Evolutionary conservation across 192 early-diverging fungal species (phyloP), one percentile per base, ranked within the genome.

Genomic region (Coemansia sp.): DNA sequence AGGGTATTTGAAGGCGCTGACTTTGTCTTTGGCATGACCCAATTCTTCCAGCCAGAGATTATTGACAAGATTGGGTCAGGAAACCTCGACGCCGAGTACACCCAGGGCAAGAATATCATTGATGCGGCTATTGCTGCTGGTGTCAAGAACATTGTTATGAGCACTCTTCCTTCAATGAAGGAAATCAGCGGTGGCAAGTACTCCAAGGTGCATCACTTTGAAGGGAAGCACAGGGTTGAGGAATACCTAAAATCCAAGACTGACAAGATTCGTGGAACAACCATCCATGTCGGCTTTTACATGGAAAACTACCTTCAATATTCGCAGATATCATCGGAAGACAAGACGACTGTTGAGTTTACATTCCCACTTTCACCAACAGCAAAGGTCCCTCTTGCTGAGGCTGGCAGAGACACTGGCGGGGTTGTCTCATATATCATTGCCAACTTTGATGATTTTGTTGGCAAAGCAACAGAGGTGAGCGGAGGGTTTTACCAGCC

Each of bases 291-390:
- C 26, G 76, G 71, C 8, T 66, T 67, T 42, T 78, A 78, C 46
- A 78, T 78, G 76, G 71, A 73, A 8, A 78, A 78, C 56, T 78
- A 64, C 36, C 46, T 58, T 6, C 41, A 55, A 36, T 73, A 63
- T 61, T 51, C 68, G 19, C 76, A 65, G 39, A 57, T 78, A 36
- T 73, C 71, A 4, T 70, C 66, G 6, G 76, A 69, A 21, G 76
- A 78, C 51, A 64, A 56, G 54, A 13, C 26, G 8, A 73, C 76
- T 6, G 65, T 78, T 11, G 76, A 78, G 49, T 78, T 78, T 37
- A 47, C 67, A 0, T 16, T 73, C 18, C 71, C 76, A 8, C 51
- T 78, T n/a, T 49, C 62, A n/a, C 67, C 76, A 6, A 66, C 64
- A 3, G 61, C 64, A 6, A 57, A 67, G 68, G 9, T 78, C 4